Conservation (phyloP, 2,329 filamentous ascomycete species). For the Tolypocladium guangdongense region DNA sequence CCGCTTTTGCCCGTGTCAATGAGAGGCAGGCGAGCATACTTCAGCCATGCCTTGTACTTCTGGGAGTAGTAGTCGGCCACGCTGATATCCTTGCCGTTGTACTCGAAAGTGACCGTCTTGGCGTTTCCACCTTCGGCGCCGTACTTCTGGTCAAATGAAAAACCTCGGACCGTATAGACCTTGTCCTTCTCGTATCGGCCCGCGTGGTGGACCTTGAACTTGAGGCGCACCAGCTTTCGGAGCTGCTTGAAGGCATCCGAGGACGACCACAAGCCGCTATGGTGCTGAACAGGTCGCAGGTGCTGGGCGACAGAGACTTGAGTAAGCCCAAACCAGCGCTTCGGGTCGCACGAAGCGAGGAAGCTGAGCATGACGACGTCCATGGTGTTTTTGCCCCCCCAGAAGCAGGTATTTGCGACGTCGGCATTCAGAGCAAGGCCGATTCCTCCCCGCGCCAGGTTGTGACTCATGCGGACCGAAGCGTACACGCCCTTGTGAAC, state of each 20-base stretch:
- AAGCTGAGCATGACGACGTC: constrained; percentile 26
- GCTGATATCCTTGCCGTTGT: constrained; percentile 31
- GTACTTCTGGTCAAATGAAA: constrained; percentile 35
- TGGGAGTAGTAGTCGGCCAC: constrained; percentile 45
- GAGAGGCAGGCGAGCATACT: constrained; percentile 39
- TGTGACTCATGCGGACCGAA: constrained; percentile 65
- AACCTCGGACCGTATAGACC: constrained; percentile 39
- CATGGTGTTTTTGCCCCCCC: constrained; percentile 36
- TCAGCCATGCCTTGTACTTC: constrained; percentile 42
- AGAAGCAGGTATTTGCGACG: constrained; percentile 86
- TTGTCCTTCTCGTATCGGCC: constrained; percentile 34
- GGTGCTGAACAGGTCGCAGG: constrained; percentile 23
- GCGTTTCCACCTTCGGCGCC: constrained; percentile 36
- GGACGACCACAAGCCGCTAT: constrained; percentile 16
- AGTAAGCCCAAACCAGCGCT: constrained; percentile 14
- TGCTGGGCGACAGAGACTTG: constrained; percentile 14
- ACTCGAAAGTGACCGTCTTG: constrained; percentile 43
- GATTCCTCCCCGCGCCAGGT: constrained; percentile 34
- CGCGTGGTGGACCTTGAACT: constrained; percentile 42
- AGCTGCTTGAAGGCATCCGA: constrained; percentile 45
- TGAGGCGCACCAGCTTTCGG: constrained; percentile 41
- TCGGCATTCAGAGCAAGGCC: constrained; percentile 79
- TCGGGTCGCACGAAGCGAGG: constrained; percentile 17
- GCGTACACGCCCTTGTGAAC: constrained; percentile 86
- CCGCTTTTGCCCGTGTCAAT: constrained; percentile 44